Evolutionary conservation across 2,329 filamentous ascomycete species (phyloP), one percentile per base, ranked within the genome.

Genomic region (Arthrobotrys conoides): DNA sequence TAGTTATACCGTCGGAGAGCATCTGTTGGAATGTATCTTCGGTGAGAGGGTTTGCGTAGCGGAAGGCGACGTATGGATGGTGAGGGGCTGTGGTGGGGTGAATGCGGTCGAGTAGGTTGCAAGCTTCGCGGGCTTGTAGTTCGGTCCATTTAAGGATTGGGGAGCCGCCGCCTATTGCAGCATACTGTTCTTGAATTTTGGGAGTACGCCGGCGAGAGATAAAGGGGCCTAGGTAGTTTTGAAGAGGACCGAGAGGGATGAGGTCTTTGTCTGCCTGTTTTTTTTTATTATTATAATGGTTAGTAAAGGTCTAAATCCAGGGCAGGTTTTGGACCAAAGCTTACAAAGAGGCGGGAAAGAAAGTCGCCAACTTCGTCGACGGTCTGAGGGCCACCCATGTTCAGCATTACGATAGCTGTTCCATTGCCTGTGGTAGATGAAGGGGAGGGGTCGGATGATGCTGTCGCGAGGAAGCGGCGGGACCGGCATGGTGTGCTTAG

Each of bases 71-170:
- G 83, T 99, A 99, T 8, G 96, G 96, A 84, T 96, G 97, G 84
- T 99, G 96, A 5, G 96, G 96, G 2, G 96, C 96, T 0, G 94
- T 97, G 83, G 97, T 92, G 5, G 96, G 96, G 0, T 92, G 96
- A 78, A 93, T 92, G 82, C 91, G 89, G 87, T 99, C 96, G 65
- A 99, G 88, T 65, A 98, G 89, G 87, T 97, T 97, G 89, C 96
- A 99, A 93, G 98, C 97, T 85, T 98, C 94, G 76, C 88, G 88
- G 76, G 90, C 94, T 85, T 99, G 96, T 83, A 96, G 91, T 85
- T 99, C 96, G 24, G 94, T 97, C 96, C 96, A 99, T 85, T 96
- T 96, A 81, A 95, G 91, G 84, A 99, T 99, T 0, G 96, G 96
- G 20, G 94, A 98, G n/a, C 96, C 96, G 80, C 96, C 96, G 76